A percentile compares a stretch with the other conserved stretches of the same genome.
Conservation (phyloP, 495 filamentous ascomycete genomes). For the Daldinia childiae region DNA sequence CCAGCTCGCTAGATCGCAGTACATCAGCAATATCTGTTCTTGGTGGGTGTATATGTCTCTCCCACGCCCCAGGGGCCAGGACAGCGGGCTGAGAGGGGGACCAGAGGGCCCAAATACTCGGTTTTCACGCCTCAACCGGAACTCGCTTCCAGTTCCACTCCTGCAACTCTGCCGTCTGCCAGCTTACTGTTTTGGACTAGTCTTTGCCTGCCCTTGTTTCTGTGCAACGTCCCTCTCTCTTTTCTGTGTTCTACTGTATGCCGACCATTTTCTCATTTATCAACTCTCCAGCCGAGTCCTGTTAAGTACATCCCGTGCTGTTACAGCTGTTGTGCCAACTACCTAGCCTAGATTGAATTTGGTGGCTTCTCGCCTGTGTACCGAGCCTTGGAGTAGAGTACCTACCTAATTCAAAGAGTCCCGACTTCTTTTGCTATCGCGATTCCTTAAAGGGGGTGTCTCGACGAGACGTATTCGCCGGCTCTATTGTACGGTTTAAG, state of each 20-base stretch:
- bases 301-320: slow-evolving; percentile 23
- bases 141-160: slow-evolving; percentile 46
- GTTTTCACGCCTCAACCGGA: slow-evolving; percentile 46
- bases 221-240: slow-evolving; percentile 37
- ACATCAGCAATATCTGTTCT: slow-evolving; percentile 32
- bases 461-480: slow-evolving; percentile 9
- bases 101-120: slow-evolving; percentile 46
- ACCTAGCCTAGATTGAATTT: slow-evolving; percentile 15
- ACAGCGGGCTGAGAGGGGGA: slow-evolving; percentile 44
- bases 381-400: slow-evolving; percentile 25
- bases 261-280: slow-evolving; percentile 40
- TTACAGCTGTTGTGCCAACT: slow-evolving; percentile 14
- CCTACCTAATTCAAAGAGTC: not conserved
- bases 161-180: slow-evolving; percentile 41
- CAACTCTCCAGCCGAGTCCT: slow-evolving; percentile 32
- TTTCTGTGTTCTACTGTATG: slow-evolving; percentile 29
- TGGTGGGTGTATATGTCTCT: slow-evolving; percentile 30
- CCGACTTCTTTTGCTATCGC: slow-evolving; percentile 17
- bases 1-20: slow-evolving; percentile 42
- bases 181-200: slow-evolving; percentile 45
- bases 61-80: slow-evolving; percentile 46
- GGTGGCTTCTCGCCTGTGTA: slow-evolving; percentile 20
- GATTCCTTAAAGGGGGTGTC: slow-evolving; percentile 10
- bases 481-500: not conserved
- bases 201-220: slow-evolving; percentile 30